Evolutionary conservation across 2,329 filamentous ascomycete species (phyloP), one percentile per base, ranked within the genome.

Genomic region (Phialophora tarda): DNA sequence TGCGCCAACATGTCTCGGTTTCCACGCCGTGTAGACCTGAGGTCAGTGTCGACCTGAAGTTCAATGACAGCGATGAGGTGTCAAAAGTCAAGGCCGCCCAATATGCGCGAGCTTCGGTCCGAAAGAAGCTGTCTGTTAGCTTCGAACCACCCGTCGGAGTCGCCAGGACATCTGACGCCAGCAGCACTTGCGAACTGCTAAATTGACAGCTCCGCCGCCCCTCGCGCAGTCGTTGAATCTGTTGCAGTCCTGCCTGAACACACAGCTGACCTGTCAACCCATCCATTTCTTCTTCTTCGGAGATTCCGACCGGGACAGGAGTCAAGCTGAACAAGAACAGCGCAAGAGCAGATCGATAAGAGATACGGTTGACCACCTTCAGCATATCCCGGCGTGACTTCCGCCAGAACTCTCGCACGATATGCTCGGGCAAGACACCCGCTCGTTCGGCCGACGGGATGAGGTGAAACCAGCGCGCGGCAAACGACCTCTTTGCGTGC

Each of bases 61-160:
- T 80, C n/a, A 81, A 73, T 0, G 78, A 80, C 3, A 81, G 62
- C 0, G 79, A 80, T 0, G 76, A 77, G 0, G 79, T 81, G 44
- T 81, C 79, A 32, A 80, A 81, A 0, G 77, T 79, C 7, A 81
- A 62, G 2, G 79, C 79, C 0, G 77, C 77, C 79, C 79, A 81
- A 63, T 80, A 81, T 0, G 76, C 77, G 11, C 74, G 78, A 60
- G 75, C 80, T 66, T 81, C 79, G 1, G 76, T 72, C 5, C 73
- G 74, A 7, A 81, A 74, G 48, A 79, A 80, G 23, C 74, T 73
- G 0, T 74, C 72, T 0, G 74, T 75, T 1, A 77, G 28, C 6
- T 28, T 72, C 0, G 75, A 73, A 24, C 73, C 69, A 1, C 75
- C 72, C 2, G 73, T 74, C 8, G 74, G 69, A 4, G 70, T 71